Evolutionary conservation across 2,329 filamentous ascomycete genomes (phyloP).

Genomic region (Pseudogymnoascus pannorum): DNA sequence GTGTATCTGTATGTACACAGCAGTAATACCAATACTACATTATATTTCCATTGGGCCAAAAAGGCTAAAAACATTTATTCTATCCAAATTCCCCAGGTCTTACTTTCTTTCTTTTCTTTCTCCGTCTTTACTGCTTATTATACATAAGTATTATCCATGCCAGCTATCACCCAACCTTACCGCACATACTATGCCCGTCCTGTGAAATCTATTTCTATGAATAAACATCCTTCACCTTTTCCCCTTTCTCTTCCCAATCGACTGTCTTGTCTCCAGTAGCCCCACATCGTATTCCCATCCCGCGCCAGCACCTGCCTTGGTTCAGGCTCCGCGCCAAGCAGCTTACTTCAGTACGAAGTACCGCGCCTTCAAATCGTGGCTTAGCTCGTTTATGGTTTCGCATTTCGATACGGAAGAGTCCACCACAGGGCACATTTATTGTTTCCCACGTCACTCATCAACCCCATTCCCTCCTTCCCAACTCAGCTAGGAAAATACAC

Average conservation of each 20-base stretch:
- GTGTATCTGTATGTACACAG: too few relatives aligned
- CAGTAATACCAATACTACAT: not conserved
- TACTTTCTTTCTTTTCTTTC: too few relatives aligned
- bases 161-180: not conserved
- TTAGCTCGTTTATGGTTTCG: constrained; percentile 3
- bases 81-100: too few relatives aligned
- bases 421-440: not conserved
- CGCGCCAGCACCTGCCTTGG: not conserved
- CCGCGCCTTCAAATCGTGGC: constrained; percentile 4
- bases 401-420: not conserved
- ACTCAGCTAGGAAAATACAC: not conserved
- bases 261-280: not conserved
- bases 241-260: not conserved
- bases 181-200: not conserved
- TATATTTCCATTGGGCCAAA: not conserved
- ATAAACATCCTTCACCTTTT: not conserved
- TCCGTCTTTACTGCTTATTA: not conserved
- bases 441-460: not conserved
- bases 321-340: not conserved
- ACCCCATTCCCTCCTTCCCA: not conserved
- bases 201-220: not conserved
- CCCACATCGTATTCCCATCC: constrained; percentile 4
- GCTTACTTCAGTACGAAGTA: constrained; percentile 5
- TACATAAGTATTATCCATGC: not conserved
- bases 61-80: too few relatives aligned